Evolutionary conservation across 352 stramenopile species (phyloP).

Genomic region (Phytophthora pini): DNA sequence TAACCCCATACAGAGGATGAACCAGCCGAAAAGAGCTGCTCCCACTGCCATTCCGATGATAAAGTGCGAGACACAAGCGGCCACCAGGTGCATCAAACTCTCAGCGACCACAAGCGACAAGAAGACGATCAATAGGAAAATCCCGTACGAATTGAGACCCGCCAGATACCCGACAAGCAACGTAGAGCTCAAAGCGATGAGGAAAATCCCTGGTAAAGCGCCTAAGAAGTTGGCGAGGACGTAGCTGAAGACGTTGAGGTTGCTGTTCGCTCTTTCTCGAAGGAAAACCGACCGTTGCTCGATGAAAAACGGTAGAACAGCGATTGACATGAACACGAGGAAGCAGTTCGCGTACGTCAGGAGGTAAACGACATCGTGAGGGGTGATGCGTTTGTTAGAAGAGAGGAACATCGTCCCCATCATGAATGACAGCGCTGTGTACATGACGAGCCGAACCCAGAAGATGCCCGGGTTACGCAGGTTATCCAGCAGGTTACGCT

Average conservation of each 20-base stretch:
- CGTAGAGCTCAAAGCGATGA: conserved; percentile 64
- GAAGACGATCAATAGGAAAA: conserved; percentile 72
- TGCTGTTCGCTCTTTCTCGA: conserved; percentile 60
- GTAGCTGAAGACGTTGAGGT: conserved; percentile 80
- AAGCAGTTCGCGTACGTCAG: conserved; percentile 91
- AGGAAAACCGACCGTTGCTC: conserved; percentile 86
- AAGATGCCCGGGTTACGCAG: conserved; percentile 73
- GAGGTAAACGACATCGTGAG: conserved; percentile 55
- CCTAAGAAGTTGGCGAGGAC: conserved; percentile 73
- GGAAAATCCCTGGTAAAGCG: conserved; percentile 64
- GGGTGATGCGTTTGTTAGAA: conserved; percentile 27
- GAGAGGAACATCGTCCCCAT: conserved; percentile 77
- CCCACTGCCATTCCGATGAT: conserved; percentile 87
- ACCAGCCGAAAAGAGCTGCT: conserved; percentile 80
- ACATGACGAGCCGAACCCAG: conserved; percentile 82
- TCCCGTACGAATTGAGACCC: conserved; percentile 58
- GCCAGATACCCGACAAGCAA: conserved; percentile 54
- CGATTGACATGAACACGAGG: conserved; percentile 92
- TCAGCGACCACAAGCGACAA: conserved; percentile 78
- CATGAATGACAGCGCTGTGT: conserved; percentile 72
- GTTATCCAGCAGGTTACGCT: conserved; percentile 68
- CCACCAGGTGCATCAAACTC: conserved; percentile 80
- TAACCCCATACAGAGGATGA: conserved; percentile 84
- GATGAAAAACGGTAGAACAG: conserved; percentile 86
- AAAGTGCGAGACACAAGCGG: conserved; percentile 74